Evolutionary conservation across 2,329 filamentous ascomycete genomes (phyloP).

Genomic region (Neophaeococcomyces mojaviensis): DNA sequence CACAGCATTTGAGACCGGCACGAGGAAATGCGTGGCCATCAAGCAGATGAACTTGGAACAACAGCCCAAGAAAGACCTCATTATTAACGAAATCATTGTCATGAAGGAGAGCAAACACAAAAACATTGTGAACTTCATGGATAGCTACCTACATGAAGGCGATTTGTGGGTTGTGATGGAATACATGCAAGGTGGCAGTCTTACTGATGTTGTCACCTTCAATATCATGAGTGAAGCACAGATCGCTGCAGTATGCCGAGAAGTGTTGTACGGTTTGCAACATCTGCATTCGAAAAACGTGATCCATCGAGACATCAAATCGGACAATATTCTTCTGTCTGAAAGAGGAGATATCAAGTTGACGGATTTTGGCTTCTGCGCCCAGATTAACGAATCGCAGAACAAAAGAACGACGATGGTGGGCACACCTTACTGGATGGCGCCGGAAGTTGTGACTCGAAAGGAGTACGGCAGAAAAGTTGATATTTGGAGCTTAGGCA

Average conservation of each 20-base stretch:
- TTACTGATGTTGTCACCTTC: constrained; percentile 97
- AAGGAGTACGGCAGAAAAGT: constrained; percentile 98
- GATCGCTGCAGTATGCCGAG: constrained; percentile 89
- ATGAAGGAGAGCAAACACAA: constrained; percentile 99
- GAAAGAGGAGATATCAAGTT: constrained; percentile 95
- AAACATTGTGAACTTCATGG: constrained; percentile 99
- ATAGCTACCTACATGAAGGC: constrained; percentile 82
- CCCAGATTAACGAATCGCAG: constrained; percentile 93
- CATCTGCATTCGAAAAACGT: constrained; percentile 96
- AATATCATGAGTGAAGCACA: constrained; percentile 99
- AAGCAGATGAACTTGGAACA: constrained; percentile 99
- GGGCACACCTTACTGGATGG: constrained; percentile 99
- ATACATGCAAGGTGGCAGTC: constrained; percentile 96
- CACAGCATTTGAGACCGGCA: constrained; percentile 76
- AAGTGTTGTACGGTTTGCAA: constrained; percentile 68
- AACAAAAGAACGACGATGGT: constrained; percentile 99
- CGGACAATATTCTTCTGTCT: constrained; percentile 91
- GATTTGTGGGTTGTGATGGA: constrained; percentile 99
- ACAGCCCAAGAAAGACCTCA: constrained; percentile 97
- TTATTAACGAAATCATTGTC: constrained; percentile 97
- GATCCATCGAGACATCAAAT: constrained; percentile 98
- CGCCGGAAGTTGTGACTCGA: constrained; percentile 89
- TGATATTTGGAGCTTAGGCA: constrained; percentile 96
- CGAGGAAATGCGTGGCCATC: constrained; percentile 86
- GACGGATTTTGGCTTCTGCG: constrained; percentile 97